Conservation (phyloP, 805 yeast species). For the Maudiozyma barnettii region DNA sequence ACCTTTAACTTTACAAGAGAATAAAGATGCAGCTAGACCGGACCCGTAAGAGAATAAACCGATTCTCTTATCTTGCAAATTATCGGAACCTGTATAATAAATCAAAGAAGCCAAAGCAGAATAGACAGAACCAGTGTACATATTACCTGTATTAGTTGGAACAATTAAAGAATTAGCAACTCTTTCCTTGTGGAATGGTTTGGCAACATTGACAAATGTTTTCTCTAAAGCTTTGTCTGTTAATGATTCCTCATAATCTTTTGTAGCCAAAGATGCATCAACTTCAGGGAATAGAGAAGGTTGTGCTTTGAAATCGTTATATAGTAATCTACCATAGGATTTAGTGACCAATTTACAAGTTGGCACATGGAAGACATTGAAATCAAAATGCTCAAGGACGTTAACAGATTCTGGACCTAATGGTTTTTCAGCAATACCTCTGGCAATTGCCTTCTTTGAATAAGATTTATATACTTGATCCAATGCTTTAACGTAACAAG, state of each 20-base stretch:
- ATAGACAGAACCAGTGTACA: conserved; percentile 93
- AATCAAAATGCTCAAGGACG: conserved; percentile 69
- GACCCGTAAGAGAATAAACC: conserved; percentile 96
- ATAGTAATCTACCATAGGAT: conserved; percentile 84
- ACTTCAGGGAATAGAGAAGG: conserved; percentile 58
- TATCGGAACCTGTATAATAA: conserved; percentile 61
- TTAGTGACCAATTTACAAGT: conserved; percentile 91
- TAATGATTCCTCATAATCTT: conserved; percentile 69
- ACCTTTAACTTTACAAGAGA: conserved; percentile 69
- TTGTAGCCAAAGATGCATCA: conserved; percentile 37
- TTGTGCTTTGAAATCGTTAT: conserved; percentile 74
- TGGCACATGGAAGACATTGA: conserved; percentile 95
- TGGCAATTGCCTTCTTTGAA: conserved; percentile 60
- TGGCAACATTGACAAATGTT: conserved; percentile 68
- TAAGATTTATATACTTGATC: conserved; percentile 79
- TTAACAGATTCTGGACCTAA: conserved; percentile 52
- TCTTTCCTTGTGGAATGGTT: conserved; percentile 55
- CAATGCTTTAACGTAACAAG: conserved; percentile 89
- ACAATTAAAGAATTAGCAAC: conserved; percentile 74
- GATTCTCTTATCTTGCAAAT: conserved; percentile 72
- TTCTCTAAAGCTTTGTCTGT: conserved; percentile 78
- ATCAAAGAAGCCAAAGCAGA: conserved; percentile 77
- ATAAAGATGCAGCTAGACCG: conserved; percentile 88
- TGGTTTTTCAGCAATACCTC: conserved; percentile 36
- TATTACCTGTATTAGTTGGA: conserved; percentile 96